Conservation (phyloP, 495 filamentous ascomycete species). For the Penicillium chermesinum region DNA sequence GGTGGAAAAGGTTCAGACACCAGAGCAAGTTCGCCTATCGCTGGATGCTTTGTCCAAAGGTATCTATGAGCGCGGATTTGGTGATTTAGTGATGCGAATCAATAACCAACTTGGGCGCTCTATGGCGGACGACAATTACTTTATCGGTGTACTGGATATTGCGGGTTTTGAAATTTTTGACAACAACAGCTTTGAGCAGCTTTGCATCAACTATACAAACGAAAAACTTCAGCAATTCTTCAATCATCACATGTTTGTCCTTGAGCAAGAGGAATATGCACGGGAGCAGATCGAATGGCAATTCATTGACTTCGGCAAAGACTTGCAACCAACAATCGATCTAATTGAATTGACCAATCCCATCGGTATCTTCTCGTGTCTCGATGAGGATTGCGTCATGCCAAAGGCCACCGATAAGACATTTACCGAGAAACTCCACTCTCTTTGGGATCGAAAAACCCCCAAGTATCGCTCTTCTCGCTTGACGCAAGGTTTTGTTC, state of each 20-base stretch:
- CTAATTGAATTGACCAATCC: slow-evolving; percentile 94
- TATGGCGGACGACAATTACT: slow-evolving; percentile 80
- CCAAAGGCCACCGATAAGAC: slow-evolving; percentile 96
- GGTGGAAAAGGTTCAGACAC: slow-evolving; percentile 97
- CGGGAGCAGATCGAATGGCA: slow-evolving; percentile 99
- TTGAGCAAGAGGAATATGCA: slow-evolving; percentile 98
- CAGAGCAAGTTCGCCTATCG: slow-evolving; percentile 86
- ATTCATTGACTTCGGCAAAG: slow-evolving; percentile 98
- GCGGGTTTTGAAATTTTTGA: slow-evolving; percentile 99
- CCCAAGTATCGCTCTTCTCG: slow-evolving; percentile 87
- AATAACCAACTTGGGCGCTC: slow-evolving; percentile 85
- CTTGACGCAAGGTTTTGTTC: slow-evolving; percentile 85
- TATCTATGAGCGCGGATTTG: slow-evolving; percentile 94
- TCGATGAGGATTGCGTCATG: slow-evolving; percentile 99
- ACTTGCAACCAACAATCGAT: slow-evolving; percentile 97
- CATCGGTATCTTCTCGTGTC: slow-evolving; percentile 96
- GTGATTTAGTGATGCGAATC: slow-evolving; percentile 85
- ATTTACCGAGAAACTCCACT: slow-evolving; percentile 96
- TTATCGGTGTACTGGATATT: slow-evolving; percentile 98
- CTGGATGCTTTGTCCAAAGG: slow-evolving; percentile 94
- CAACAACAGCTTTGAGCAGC: slow-evolving; percentile 95
- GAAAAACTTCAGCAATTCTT: slow-evolving; percentile 99
- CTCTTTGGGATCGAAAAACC: slow-evolving; percentile 92
- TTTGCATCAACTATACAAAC: slow-evolving; percentile 99
- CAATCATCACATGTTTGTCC: slow-evolving; percentile 99